Base-by-base conservation (phyloP, 176 grass and related monocot genomes). In the Rhynchospora tenuis region DNA sequence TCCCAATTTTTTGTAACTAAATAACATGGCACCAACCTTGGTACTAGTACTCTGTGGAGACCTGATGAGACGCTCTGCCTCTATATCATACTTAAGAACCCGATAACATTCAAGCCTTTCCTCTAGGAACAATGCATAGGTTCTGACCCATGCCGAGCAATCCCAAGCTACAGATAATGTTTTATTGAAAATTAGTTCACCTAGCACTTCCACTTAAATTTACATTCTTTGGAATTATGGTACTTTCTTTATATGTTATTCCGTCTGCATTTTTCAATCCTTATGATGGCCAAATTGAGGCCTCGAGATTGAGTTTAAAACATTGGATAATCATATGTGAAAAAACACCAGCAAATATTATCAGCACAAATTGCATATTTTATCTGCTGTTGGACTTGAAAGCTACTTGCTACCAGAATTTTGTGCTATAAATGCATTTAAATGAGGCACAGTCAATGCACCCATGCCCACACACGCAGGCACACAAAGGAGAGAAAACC, bases 11-110 rank as follows among this genome's bases (percentile, higher is more conserved):
- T 16, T 60, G 26, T 61, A 33, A 42, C 17, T 43, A 61, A 38
- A 62, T 81, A 55, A 62, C 62, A 46, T 51, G 24, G 73, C 60
- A 43, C 20, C 8, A 79, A 95, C 95, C 91, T 94, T 95, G 69
- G 86, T 67, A 84, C 86, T 76, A 23, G 13, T 75, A 73, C 87
- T 87, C 17, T 89, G 86, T 16, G 95, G 91, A 80, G 90, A 84
- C 60, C 85, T 94, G 67, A 94, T 56, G 42, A 93, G 71, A n/a
- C 89, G 89, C 38, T 98, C 95, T 0, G 91, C 82, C 89, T 98
- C 89, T 24, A 98, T 92, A 43, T 98, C 93, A 82, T 86, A 89
- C 42, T 86, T 89, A 44, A 89, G 59, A 31, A 86, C 28, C 7
- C 83, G 66, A 82, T 78, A 89, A 28, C 88, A 89, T 83, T 89